phyloP scores from a whole-genome alignment of 1,139 yeast species.

The Taphrina sp. region DNA sequence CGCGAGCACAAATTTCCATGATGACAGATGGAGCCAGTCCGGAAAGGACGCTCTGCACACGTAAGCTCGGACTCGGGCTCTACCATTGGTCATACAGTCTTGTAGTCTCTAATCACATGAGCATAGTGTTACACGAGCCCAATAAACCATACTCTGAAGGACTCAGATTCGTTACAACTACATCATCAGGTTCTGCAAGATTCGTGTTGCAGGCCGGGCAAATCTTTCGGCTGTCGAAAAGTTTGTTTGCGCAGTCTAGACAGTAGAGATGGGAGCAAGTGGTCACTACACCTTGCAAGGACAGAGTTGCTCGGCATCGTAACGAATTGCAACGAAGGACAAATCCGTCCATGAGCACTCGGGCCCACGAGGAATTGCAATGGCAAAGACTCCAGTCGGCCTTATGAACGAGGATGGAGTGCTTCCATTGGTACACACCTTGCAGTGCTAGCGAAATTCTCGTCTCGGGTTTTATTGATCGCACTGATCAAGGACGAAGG shows the following conservation, averaged over 20 bases:
- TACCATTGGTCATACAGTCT: slow-evolving; percentile 23
- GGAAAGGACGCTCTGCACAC: slow-evolving; percentile 36
- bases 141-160: slow-evolving; percentile 35
- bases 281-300: slow-evolving; percentile 36
- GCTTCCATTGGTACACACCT: too few species aligned
- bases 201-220: slow-evolving; percentile 36
- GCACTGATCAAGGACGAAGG: too few species aligned
- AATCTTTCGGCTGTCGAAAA: slow-evolving; percentile 26
- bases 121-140: background rate
- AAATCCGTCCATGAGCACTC: slow-evolving; percentile 21
- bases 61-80: background rate
- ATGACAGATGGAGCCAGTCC: slow-evolving; percentile 37
- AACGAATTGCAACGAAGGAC: slow-evolving; percentile 35
- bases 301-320: slow-evolving; percentile 33
- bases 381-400: too few species aligned
- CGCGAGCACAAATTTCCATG: slow-evolving; percentile 35
- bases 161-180: slow-evolving; percentile 33
- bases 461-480: too few species aligned
- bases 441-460: too few species aligned
- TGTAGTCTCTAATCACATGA: slow-evolving; percentile 33
- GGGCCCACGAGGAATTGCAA: too few species aligned
- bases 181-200: slow-evolving; percentile 36
- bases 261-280: slow-evolving; percentile 38
- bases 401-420: too few species aligned
- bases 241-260: slow-evolving; percentile 34